Base-by-base conservation (phyloP, 2,329 filamentous ascomycete genomes). In the Epichloe elymi region DNA sequence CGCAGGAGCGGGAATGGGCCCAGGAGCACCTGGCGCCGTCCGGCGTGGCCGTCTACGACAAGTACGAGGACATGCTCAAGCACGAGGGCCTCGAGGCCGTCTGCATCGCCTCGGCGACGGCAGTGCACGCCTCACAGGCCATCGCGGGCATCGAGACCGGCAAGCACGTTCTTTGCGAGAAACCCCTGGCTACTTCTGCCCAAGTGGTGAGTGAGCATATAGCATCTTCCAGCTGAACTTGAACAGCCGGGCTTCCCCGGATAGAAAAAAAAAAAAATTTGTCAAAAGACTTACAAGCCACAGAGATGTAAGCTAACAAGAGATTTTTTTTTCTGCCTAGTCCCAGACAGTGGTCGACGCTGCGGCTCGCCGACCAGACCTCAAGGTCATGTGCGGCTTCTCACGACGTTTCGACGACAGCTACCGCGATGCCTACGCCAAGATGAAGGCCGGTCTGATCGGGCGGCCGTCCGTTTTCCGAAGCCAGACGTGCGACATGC, bases 401-500 rank as follows among this genome's bases (percentile, higher is more conserved):
- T 54, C 53, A 2, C 49, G 54, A 14, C 51, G 53, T 39, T 85
- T 86, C 68, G 82, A 85, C 58, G 69, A 73, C 42, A 82, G 77
- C 40, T 85, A 85, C 69, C 72, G 79, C 51, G 73, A 81, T 48
- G 82, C 81, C 19, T 72, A 70, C 60, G 58, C 65, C 19, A 74
- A 77, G 56, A 73, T 78, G 59, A 62, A 70, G 35, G 57, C 65
- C 1, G 81, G 80, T 14, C 58, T 70, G 36, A 83, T 85, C 55
- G 82, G 82, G 5, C 69, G 73, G 0, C 76, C 80, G 2, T 73
- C 75, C 8, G 70, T 85, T 42, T 70, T 85, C 57, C 78, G 80
- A 56, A 78, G 73, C 44, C 82, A 85, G 64, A 85, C 81, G 0
- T 83, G 80, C 65, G 81, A 86, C 65, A 82, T 79, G 61, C 73